Percentiles rank a stretch among this genome's conserved stretches.
Conservation (phyloP, 2,329 filamentous ascomycete genomes). For the Xylaria sp. region DNA sequence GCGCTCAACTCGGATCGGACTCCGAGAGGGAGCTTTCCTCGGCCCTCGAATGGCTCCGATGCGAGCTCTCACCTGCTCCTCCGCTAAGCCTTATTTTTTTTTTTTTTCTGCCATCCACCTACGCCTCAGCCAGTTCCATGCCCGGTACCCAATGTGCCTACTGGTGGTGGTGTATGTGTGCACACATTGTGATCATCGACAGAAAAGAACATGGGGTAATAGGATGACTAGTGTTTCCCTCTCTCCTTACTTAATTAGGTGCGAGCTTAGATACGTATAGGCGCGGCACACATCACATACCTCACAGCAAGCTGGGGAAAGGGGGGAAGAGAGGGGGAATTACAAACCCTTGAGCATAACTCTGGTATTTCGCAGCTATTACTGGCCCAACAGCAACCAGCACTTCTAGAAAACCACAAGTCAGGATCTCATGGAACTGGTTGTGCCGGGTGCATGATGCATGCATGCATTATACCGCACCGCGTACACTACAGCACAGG, state of each 20-base stretch:
- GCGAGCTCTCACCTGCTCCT: not conserved
- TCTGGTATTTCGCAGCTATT: not conserved
- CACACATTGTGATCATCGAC: not conserved
- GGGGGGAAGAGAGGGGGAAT: not conserved
- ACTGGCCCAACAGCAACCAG: not conserved
- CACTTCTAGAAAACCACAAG: constrained; percentile 6
- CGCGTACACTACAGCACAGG: constrained; percentile 1
- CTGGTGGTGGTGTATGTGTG: not conserved
- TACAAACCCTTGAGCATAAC: not conserved
- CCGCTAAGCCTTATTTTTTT: too few relatives aligned
- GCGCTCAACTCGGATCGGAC: constrained; percentile 27
- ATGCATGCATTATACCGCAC: constrained; percentile 5
- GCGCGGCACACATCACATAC: not conserved
- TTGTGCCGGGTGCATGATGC: not conserved
- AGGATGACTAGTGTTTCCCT: not conserved
- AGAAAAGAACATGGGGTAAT: not conserved
- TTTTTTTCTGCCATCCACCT: not conserved
- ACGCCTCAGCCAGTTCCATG: not conserved
- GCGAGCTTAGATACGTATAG: constrained; percentile 2
- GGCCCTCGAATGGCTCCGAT: not conserved
- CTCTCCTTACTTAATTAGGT: not conserved
- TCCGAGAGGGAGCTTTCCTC: constrained; percentile 20
- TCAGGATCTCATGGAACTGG: not conserved
- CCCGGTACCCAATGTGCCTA: not conserved
- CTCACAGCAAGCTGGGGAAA: not conserved